Evolutionary conservation across 306 rosid genomes (phyloP), one percentile per base, ranked within the genome.

Genomic region (Cicer judaicum): DNA sequence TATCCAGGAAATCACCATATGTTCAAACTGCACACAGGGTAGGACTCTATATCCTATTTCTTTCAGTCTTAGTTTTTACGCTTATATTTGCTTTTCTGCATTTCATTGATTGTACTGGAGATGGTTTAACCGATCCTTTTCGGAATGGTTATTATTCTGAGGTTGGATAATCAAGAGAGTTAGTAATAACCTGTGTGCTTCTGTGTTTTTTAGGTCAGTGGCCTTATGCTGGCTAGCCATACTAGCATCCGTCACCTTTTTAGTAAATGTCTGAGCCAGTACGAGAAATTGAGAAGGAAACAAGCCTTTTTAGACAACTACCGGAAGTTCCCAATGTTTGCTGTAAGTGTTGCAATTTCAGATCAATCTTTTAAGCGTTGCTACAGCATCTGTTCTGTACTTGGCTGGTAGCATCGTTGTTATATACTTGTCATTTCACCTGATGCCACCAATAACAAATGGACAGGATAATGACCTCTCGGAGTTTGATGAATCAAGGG

Each of bases 21-120:
- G 95, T 94, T 79, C 99, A 94, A 84, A 94, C 98, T 75, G 91
- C 96, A 63, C 99, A 94, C 61, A 91, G 96, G 91, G 97, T 94
- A 67, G 39, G 87, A 48, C 44, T 77, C 38, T 50, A 53, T 63
- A 39, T 36, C 24, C 15, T 41, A 75, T 78, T 60, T 64, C 7
- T 47, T 21, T 24, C 16, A 5, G 8, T 77, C 65, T 50, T 71
- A 42, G 44, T 46, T 18, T 77, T 53, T 10, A 50, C 64, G 34
- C 7, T 48, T 66, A 40, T 59, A 50, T 10, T 10, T 80, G 19
- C n/a, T 48, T 54, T 69, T 48, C 71, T 14, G 52, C 53, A 29
- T 21, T 46, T 13, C 42, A 61, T 73, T 73, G 69, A 64, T 70
- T 50, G 53, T 48, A 38, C 16, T 75, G 62, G 54, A 57, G 54